Conservation (phyloP, 441 rosid genomes). For the Monsonia emarginata region DNA sequence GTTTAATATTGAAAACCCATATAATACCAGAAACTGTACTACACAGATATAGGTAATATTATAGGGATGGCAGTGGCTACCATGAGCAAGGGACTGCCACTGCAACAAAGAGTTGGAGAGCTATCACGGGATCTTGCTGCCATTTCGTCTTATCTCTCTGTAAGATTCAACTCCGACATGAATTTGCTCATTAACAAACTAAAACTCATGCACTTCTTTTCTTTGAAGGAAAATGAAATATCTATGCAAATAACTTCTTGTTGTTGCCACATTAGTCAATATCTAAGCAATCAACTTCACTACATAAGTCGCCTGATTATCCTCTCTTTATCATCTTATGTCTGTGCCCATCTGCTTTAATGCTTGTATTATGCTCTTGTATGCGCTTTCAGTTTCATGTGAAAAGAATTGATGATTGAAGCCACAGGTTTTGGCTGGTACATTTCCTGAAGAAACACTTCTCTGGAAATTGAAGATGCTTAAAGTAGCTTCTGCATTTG, state of each 20-base stretch:
- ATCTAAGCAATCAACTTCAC: neutral
- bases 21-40: constrained; percentile 6
- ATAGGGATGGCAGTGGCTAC: constrained; percentile 26
- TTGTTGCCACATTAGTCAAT: neutral
- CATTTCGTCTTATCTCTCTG: constrained; percentile 36
- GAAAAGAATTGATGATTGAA: constrained; percentile 19
- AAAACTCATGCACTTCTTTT: neutral
- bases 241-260: neutral
- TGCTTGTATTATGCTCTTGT: neutral
- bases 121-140: constrained; percentile 28
- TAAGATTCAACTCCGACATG: constrained; percentile 23
- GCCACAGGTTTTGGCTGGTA: constrained; percentile 38
- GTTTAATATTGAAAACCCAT: neutral
- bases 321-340: neutral
- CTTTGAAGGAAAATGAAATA: neutral
- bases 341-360: neutral
- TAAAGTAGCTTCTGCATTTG: constrained; percentile 36
- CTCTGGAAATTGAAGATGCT: constrained; percentile 53
- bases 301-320: neutral
- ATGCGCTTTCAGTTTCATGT: constrained; percentile 12
- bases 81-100: constrained; percentile 31
- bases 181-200: neutral
- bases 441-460: constrained; percentile 42
- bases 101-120: constrained; percentile 26
- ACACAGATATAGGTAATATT: constrained; percentile 34